Evolutionary conservation across 495 filamentous ascomycete genomes (phyloP), one percentile per base, ranked within the genome.

Genomic region (Halenospora varia): DNA sequence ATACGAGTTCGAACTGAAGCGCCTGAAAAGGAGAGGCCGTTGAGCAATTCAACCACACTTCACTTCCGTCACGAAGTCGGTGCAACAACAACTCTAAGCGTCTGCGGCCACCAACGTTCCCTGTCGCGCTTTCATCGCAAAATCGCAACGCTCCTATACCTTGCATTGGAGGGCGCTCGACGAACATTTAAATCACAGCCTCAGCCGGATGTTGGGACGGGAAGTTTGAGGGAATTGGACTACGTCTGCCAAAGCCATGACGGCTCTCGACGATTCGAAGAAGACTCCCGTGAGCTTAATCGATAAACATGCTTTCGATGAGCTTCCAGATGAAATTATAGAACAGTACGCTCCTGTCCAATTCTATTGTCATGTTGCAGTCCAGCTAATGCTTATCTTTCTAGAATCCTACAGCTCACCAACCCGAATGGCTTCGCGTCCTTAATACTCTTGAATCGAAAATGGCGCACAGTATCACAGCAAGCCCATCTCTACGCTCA

Each of bases 361-460:
- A 13, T 13, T 13, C 13, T 6, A 35, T 6, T 13, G 29, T 13
- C 29, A 22, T 18, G 19, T 11, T 46, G 51, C 35, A 18, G 13
- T 29, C 45, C 18, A 47, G 17, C 52, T 47, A 20, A 41, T 44
- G 22, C 51, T 26, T 17, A 4, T 10, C 4, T 48, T 13, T 23
- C 35, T 66, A 95, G 90, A 63, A 92, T 93, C 62, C 82, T 95
- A 41, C 83, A 85, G 68, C 74, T 80, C 41, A 83, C 81, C 41
- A 89, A 90, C 62, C 81, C 90, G 51, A 86, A 90, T 70, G 82
- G 83, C 41, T 95, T 95, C 69, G 88, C 90, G 22, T 94, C 90
- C 25, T 75, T 95, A 53, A 77, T 88, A n/a, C 70, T 92, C n/a
- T 71, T 95, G 59, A 92, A 91, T 71, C 75, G 79, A 50, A 81